These are phyloP conservation scores for Acer saccharum DNA, from an alignment of 345 rosid genomes.

Conservation along the genomic window DNA sequence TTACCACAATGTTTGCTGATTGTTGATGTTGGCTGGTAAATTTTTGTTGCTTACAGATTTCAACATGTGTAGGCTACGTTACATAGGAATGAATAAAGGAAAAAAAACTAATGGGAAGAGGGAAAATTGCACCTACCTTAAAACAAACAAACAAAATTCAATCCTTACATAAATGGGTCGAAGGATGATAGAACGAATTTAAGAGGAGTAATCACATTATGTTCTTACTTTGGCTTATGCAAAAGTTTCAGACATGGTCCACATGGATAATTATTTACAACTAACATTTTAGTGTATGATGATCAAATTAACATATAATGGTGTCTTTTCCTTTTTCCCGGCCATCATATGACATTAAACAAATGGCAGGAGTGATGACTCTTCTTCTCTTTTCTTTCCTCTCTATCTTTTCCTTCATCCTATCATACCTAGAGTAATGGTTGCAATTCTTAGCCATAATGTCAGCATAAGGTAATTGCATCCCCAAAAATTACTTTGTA, in stretches of 20 bases:
- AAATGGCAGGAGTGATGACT: neutral
- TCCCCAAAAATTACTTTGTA: neutral
- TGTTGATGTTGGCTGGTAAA: too few relatives aligned
- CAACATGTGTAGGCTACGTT: neutral
- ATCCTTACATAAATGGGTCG: too few relatives aligned
- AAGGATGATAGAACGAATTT: neutral
- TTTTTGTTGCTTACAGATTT: too few relatives aligned
- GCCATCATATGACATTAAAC: neutral
- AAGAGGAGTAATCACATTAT: too few relatives aligned
- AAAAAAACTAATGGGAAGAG: neutral
- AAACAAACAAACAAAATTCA: too few relatives aligned
- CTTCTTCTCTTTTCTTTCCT: neutral
- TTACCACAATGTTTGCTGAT: neutral
- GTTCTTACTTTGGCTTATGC: too few relatives aligned
- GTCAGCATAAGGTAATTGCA: neutral
- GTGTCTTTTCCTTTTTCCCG: neutral
- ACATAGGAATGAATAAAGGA: neutral
- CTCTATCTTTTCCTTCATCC: neutral
- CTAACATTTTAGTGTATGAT: neutral
- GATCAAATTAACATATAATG: neutral
- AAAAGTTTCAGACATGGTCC: too few relatives aligned
- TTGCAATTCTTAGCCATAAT: neutral
- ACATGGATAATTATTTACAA: too few relatives aligned
- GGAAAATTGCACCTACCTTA: neutral
- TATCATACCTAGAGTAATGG: neutral